Evolutionary conservation across 805 yeast species (phyloP).

Genomic region (Priceomyces medius): DNA sequence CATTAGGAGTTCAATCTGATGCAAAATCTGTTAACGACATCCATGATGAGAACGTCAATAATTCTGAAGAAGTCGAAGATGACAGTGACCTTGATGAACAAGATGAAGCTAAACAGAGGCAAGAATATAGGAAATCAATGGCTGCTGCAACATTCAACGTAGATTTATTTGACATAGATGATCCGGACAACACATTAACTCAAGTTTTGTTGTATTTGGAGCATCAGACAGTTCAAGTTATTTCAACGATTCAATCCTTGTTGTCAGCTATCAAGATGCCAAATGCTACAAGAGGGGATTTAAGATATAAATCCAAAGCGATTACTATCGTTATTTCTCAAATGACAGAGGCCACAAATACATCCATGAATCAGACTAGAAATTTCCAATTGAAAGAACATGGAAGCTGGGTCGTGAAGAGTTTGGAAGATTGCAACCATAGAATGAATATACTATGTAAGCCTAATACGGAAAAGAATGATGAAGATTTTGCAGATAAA

Average conservation of each 20-base stretch:
- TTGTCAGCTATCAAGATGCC: conserved; percentile 75
- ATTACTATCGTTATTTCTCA: conserved; percentile 76
- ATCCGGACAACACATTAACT: conserved; percentile 84
- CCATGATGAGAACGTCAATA: too few relatives aligned
- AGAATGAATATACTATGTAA: conserved; percentile 75
- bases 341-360: conserved; percentile 87
- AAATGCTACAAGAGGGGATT: conserved; percentile 69
- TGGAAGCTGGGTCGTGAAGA: conserved; percentile 87
- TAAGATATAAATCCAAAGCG: conserved; percentile 71
- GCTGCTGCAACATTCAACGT: conserved; percentile 63
- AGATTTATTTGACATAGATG: conserved; percentile 74
- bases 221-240: conserved; percentile 90
- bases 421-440: conserved; percentile 78
- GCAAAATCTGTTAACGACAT: too few relatives aligned
- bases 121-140: conserved; percentile 46
- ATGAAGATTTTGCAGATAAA: conserved; percentile 75
- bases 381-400: conserved; percentile 83
- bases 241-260: conserved; percentile 81
- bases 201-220: conserved; percentile 83
- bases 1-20: too few relatives aligned
- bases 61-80: conserved; percentile 15
- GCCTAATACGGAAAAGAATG: conserved; percentile 41
- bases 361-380: conserved; percentile 85
- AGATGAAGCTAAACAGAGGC: conserved; percentile 39
- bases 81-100: conserved; percentile 21